phyloP scores from a whole-genome alignment of 129 eudicot genomes.

The Cynara cardunculus region DNA sequence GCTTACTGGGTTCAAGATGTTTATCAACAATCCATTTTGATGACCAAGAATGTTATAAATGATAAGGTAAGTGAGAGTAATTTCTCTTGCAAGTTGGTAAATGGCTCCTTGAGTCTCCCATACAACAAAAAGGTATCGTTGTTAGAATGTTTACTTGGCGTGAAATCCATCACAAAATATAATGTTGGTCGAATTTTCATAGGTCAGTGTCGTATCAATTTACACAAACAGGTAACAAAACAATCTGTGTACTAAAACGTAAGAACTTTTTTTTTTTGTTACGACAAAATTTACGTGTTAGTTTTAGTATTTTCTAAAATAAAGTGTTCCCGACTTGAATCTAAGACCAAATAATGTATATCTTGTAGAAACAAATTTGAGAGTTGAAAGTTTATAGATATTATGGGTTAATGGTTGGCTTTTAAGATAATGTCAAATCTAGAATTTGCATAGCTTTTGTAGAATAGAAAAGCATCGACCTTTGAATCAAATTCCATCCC shows the following conservation, averaged over 20 bases:
- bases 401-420: constrained; percentile 47
- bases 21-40: too few species aligned
- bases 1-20: too few species aligned
- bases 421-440: constrained; percentile 41
- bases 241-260: too few species aligned
- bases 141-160: background rate
- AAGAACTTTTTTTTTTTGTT: background rate
- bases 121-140: background rate
- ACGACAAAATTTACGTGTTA: background rate
- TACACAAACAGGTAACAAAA: background rate
- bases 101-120: background rate
- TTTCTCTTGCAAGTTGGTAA: too few species aligned
- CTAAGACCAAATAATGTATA: constrained; percentile 18
- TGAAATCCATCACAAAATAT: too few species aligned
- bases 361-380: constrained; percentile 28
- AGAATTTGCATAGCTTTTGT: constrained; percentile 40
- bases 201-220: background rate
- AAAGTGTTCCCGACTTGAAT: background rate
- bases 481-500: constrained; percentile 61
- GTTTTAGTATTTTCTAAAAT: background rate
- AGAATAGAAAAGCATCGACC: constrained; percentile 33
- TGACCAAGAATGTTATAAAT: too few species aligned
- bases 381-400: constrained; percentile 33
- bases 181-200: background rate
- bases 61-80: too few species aligned